A percentile compares a stretch with the other conserved stretches of the same genome.
phyloP scores from a whole-genome alignment of 176 grass and related monocot genomes.

The Carex parvula region DNA sequence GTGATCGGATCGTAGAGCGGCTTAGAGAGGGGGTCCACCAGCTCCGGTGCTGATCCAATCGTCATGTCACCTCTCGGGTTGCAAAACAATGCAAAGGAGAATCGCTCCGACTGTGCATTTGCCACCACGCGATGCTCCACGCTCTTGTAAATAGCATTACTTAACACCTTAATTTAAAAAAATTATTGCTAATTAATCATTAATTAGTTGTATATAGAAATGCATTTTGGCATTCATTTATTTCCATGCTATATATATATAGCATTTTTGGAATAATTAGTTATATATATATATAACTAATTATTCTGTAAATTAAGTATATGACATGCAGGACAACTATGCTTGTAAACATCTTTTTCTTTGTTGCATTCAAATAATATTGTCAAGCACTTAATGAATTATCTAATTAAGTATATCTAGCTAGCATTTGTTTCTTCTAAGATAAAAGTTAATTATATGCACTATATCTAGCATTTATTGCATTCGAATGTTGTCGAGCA shows the following conservation, averaged over 20 bases:
- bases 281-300: neutral
- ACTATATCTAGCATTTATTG: neutral
- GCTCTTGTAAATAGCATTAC: constrained; percentile 54
- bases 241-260: neutral
- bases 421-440: neutral
- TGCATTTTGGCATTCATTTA: neutral
- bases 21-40: constrained; percentile 19
- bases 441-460: neutral
- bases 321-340: neutral
- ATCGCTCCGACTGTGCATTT: constrained; percentile 32
- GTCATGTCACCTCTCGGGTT: constrained; percentile 48
- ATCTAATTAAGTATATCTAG: neutral
- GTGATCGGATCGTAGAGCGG: constrained; percentile 31
- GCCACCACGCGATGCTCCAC: constrained; percentile 56
- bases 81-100: constrained; percentile 65
- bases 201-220: neutral
- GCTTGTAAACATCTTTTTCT: neutral
- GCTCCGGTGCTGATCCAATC: constrained; percentile 38
- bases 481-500: neutral
- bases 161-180: constrained; percentile 44
- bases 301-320: neutral
- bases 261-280: too few species aligned
- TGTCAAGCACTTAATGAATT: neutral
- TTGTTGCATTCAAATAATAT: neutral
- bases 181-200: neutral